A percentile compares a stretch with the other conserved stretches of the same genome.
phyloP scores from a whole-genome alignment of 805 yeast genomes.

The Candida quercuum region DNA sequence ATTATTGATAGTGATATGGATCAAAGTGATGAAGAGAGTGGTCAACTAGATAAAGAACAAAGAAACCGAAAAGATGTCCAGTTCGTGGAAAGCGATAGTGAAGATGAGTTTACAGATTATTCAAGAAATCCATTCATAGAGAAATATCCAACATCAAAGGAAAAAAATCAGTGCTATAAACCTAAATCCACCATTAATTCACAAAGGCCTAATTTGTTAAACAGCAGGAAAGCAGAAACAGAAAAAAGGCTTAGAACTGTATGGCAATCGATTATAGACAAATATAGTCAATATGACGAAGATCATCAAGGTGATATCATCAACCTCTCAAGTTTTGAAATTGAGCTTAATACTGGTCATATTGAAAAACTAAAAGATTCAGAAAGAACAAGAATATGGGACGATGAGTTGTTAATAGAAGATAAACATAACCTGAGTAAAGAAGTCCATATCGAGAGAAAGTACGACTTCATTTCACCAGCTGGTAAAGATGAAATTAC shows the following conservation, averaged over 20 bases:
- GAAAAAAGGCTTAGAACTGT: constrained; percentile 20
- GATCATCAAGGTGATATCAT: constrained; percentile 32
- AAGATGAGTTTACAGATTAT: too few relatives aligned
- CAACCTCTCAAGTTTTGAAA: constrained; percentile 15
- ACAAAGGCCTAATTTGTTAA: too few relatives aligned
- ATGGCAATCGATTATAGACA: constrained; percentile 28
- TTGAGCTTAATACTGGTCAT: constrained; percentile 20
- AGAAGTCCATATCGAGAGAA: not conserved
- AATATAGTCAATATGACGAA: constrained; percentile 25
- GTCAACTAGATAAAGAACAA: too few relatives aligned
- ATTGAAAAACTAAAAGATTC: constrained; percentile 6
- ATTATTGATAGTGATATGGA: too few relatives aligned
- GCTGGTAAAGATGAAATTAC: too few relatives aligned
- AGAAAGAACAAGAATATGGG: constrained; percentile 15
- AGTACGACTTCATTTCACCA: too few relatives aligned
- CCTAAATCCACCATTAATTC: constrained; percentile 1
- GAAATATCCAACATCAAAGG: too few relatives aligned
- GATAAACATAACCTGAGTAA: constrained; percentile 1
- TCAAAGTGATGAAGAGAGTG: too few relatives aligned
- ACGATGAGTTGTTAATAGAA: constrained; percentile 6
- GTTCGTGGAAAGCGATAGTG: too few relatives aligned
- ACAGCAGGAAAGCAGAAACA: constrained; percentile 13
- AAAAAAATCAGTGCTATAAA: not conserved
- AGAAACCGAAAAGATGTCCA: too few relatives aligned
- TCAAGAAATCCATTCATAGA: too few relatives aligned